Evolutionary conservation across 2,329 filamentous ascomycete genomes (phyloP).

Genomic region (Claviceps sorghi): DNA sequence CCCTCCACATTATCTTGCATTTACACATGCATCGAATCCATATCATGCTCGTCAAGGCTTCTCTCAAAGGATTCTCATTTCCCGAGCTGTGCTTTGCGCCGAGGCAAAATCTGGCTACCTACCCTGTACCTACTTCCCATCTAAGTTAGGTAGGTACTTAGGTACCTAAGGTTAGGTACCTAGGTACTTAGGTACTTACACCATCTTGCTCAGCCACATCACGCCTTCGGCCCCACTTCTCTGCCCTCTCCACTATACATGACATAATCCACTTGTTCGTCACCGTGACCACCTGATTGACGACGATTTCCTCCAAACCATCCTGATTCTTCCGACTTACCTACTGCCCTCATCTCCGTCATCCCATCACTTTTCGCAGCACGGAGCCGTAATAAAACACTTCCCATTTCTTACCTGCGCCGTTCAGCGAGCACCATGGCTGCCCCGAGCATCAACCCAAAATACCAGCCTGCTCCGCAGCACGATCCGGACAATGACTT

Average conservation of each 20-base stretch:
- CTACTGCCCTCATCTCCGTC: background rate
- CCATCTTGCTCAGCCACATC: background rate
- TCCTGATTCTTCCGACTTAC: background rate
- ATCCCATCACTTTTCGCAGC: background rate
- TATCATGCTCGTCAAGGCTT: too few species aligned
- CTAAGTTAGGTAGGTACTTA: background rate
- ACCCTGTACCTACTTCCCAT: too few species aligned
- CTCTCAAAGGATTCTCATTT: background rate
- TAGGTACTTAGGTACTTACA: background rate
- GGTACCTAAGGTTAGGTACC: background rate
- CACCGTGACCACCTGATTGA: background rate
- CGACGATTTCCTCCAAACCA: background rate
- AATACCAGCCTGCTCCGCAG: slow-evolving; percentile 72
- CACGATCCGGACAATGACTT: slow-evolving; percentile 69
- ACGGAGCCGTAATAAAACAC: background rate
- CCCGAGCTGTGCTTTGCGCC: background rate
- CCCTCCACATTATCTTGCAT: too few species aligned
- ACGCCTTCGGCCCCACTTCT: too few species aligned
- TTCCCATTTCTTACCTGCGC: background rate
- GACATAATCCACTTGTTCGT: background rate
- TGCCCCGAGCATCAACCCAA: slow-evolving; percentile 41
- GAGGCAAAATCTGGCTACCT: background rate
- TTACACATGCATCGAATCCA: too few species aligned
- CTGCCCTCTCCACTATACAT: background rate
- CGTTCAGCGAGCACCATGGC: slow-evolving; percentile 38